Base-by-base conservation (phyloP, 2,329 filamentous ascomycete species). In the Fusarium sp. region DNA sequence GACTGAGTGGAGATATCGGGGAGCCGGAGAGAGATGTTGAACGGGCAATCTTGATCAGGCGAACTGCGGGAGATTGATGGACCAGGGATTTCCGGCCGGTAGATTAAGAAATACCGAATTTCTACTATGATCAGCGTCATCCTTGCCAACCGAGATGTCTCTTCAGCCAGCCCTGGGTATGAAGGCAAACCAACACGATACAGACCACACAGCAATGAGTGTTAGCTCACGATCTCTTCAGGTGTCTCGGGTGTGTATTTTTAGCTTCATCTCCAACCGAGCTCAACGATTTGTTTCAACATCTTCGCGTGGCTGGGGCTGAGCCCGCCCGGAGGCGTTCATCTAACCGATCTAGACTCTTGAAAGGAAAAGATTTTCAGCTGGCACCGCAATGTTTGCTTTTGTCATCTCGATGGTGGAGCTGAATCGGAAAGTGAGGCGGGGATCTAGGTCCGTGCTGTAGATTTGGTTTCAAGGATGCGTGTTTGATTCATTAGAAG, bases 381-480 rank as follows among this genome's bases (percentile, higher is more conserved):
- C 39, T 41, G 5, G 18, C 18, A 41, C 9, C 18, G 18, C 20
- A n/a, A 31, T 54, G n/a, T 29, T 60, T 60, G 37, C 57, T 60
- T 60, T 60, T 41, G 10, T 43, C 37, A 43, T 43, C 37, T 54
- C n/a, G 50, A 20, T 43, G 57, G 57, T 27, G 39, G 57, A 43
- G 57, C 57, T 60, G 37, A 60, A 60, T 27, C 35, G 24, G 33
- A 39, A 59, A 60, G 57, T 60, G 57, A 60, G 37, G 57, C 57
- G 35, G 24, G 9, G 54, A 57, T 48, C n/a, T 37, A 57, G 45
- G 18, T 29, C 48, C 48, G 48, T 52, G 48, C 48, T 52, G 48
- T 29, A 33, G 50, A 54, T 54, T 54, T 20, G 18, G 18, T 54
- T 20, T 20, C 50, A 54, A 54, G 50, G 50, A 31, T 20, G 2